phyloP scores from a whole-genome alignment of 495 filamentous ascomycete genomes.

The Penicillium arizonense region DNA sequence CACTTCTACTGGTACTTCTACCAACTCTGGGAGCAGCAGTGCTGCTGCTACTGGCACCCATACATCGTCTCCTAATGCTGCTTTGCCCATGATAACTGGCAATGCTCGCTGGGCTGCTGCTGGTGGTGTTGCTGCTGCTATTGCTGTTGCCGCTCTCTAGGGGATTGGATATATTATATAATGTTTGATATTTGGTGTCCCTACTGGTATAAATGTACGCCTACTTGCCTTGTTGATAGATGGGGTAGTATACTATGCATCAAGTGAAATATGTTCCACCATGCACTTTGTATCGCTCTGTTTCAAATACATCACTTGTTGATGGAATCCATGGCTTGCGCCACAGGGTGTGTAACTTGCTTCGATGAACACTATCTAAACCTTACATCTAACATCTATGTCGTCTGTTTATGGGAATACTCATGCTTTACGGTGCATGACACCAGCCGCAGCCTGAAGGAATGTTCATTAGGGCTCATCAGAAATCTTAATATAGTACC shows the following conservation, averaged over 20 bases:
- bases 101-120: constrained; percentile 14
- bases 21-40: neutral
- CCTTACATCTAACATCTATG: neutral
- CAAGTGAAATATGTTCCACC: too few species aligned
- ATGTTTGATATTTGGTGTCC: too few species aligned
- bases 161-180: too few species aligned
- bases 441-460: constrained; percentile 18
- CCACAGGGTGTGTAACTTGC: too few species aligned
- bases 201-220: too few species aligned
- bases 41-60: constrained; percentile 3
- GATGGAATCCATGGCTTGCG: too few species aligned
- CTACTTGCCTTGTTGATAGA: too few species aligned
- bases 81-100: constrained; percentile 16
- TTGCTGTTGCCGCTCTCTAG: constrained; percentile 4
- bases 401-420: neutral
- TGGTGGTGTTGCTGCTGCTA: constrained; percentile 15
- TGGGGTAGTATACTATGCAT: too few species aligned
- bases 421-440: constrained; percentile 29
- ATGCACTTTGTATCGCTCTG: too few species aligned
- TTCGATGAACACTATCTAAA: neutral
- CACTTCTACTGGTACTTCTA: neutral
- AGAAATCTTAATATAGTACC: neutral
- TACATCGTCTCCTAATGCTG: constrained; percentile 10
- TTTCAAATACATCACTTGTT: too few species aligned
- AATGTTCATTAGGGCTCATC: neutral